These are phyloP conservation scores for Cordia subcordata DNA, from an alignment of 257 asterid species.

Conservation along the genomic window DNA sequence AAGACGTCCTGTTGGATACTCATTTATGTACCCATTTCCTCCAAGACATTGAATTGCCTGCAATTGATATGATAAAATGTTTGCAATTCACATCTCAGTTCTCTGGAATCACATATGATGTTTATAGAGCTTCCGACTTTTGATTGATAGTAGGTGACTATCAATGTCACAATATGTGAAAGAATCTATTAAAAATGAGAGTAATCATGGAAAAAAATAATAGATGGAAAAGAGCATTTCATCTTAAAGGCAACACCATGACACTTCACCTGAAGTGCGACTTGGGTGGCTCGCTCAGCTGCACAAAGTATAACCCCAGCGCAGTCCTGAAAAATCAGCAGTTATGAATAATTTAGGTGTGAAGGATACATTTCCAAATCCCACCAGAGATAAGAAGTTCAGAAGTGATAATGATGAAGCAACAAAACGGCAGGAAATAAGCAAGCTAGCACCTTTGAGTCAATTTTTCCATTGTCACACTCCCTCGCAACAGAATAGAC, in stretches of 20 bases:
- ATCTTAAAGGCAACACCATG: not conserved
- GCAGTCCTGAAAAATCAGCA: conserved; percentile 60
- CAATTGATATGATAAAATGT: conserved; percentile 12
- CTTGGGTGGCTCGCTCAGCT: conserved; percentile 98
- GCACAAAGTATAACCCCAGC: conserved; percentile 92
- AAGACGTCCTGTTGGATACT: conserved; percentile 91
- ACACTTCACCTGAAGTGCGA: conserved; percentile 97
- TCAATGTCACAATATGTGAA: too few relatives aligned
- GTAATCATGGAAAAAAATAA: not conserved
- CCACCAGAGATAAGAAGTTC: not conserved
- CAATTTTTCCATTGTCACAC: conserved; percentile 70
- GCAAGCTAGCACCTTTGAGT: conserved; percentile 54
- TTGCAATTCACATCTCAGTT: too few relatives aligned
- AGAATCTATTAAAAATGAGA: too few relatives aligned
- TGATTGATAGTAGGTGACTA: too few relatives aligned
- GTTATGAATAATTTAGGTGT: not conserved
- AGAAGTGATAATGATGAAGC: not conserved
- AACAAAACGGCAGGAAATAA: not conserved
- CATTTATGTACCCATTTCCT: conserved; percentile 94
- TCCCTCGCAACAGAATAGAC: conserved; percentile 95
- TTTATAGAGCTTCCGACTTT: too few relatives aligned
- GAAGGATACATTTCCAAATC: not conserved
- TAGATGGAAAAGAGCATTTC: not conserved
- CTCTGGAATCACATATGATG: too few relatives aligned
- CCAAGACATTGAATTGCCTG: conserved; percentile 98